phyloP scores from a whole-genome alignment of 1,284 basidiomycete species.

The Ceratorhiza oryzae-sativae region DNA sequence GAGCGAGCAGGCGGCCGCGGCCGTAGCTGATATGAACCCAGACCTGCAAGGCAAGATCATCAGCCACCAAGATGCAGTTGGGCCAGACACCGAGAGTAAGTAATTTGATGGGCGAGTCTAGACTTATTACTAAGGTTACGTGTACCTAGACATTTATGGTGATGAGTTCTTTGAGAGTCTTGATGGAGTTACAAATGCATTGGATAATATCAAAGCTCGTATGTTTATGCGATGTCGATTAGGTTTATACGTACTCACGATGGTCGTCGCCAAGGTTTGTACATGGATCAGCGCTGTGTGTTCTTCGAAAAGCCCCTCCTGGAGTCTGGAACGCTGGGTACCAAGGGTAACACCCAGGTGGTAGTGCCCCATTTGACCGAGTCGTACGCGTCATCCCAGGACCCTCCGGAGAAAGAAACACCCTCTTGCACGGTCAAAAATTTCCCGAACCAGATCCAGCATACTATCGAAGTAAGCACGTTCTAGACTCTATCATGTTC shows the following conservation, averaged over 20 bases:
- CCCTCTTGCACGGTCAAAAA: slow-evolving; percentile 99
- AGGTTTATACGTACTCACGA: neutral
- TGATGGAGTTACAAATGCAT: slow-evolving; percentile 98
- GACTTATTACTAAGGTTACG: slow-evolving; percentile 25
- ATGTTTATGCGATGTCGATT: slow-evolving; percentile 50
- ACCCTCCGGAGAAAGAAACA: slow-evolving; percentile 98
- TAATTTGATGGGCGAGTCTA: slow-evolving; percentile 42
- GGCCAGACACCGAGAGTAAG: slow-evolving; percentile 89
- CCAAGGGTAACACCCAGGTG: slow-evolving; percentile 98
- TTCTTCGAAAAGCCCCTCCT: slow-evolving; percentile 97
- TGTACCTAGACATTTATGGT: slow-evolving; percentile 79
- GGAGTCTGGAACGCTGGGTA: slow-evolving; percentile 98
- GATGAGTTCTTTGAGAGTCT: slow-evolving; percentile 88
- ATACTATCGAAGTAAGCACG: slow-evolving; percentile 87
- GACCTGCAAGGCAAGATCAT: slow-evolving; percentile 88
- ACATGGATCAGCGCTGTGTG: slow-evolving; percentile 99
- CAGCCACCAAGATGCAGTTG: slow-evolving; percentile 93
- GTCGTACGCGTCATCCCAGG: slow-evolving; percentile 97
- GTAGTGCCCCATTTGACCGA: slow-evolving; percentile 95
- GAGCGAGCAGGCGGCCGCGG: slow-evolving; percentile 91
- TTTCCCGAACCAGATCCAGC: slow-evolving; percentile 98
- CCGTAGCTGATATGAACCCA: slow-evolving; percentile 97
- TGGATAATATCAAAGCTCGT: slow-evolving; percentile 98
- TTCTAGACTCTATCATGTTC: slow-evolving; percentile 38
- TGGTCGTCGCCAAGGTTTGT: slow-evolving; percentile 67